A percentile compares a stretch with the other conserved stretches of the same genome.
Conservation (phyloP, 23 red algal species). For the Gracilaria domingensis region DNA sequence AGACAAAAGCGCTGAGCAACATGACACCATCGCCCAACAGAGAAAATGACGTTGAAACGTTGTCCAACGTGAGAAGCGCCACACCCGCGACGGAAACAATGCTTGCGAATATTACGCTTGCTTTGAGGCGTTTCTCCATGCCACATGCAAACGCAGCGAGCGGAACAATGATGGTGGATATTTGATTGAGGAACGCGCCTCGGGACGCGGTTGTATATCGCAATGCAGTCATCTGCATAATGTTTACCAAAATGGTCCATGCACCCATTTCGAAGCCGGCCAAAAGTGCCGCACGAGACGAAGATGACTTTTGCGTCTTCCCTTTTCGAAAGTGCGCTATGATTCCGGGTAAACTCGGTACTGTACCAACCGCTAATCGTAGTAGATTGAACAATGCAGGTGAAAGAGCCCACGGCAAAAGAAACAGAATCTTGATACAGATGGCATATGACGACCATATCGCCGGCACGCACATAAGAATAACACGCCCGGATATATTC, state of each 20-base stretch:
- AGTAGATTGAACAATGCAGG: conserved; percentile 60
- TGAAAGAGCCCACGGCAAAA: conserved; percentile 42
- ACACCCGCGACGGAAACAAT: conserved; percentile 74
- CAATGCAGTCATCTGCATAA: conserved; percentile 74
- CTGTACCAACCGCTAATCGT: conserved; percentile 30
- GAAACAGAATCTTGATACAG: conserved; percentile 50
- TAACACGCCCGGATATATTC: conserved; percentile 21
- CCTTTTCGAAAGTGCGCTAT: conserved; percentile 17
- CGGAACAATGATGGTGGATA: conserved; percentile 86
- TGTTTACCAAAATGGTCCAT: conserved; percentile 81
- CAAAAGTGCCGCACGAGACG: not conserved
- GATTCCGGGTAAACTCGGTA: conserved; percentile 12
- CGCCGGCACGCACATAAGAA: conserved; percentile 45
- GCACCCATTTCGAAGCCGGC: conserved; percentile 88
- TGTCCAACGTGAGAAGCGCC: conserved; percentile 65
- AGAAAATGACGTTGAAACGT: conserved; percentile 41
- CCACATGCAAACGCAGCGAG: conserved; percentile 48
- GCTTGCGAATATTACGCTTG: conserved; percentile 25
- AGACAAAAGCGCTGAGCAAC: conserved; percentile 68
- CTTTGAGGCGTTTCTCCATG: conserved; percentile 20
- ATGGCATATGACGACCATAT: conserved; percentile 52
- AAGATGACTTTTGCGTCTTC: not conserved
- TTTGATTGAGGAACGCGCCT: conserved; percentile 91
- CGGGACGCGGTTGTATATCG: conserved; percentile 80
- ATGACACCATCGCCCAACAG: conserved; percentile 74